phyloP scores from a whole-genome alignment of 176 grass and related monocot genomes.

The Oryza rufipogon region DNA sequence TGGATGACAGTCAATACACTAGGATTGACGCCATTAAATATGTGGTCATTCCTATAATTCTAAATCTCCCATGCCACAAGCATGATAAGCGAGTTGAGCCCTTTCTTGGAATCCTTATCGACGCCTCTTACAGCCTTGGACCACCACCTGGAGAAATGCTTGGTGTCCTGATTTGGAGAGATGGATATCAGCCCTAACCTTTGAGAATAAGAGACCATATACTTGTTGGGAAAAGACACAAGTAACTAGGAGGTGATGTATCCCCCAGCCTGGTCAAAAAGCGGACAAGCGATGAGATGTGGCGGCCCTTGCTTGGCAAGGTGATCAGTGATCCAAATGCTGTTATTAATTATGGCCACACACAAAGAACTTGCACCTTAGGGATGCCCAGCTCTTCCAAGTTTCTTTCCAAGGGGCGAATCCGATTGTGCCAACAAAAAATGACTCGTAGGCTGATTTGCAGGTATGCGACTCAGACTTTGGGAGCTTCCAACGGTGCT shows the following conservation, averaged over 20 bases:
- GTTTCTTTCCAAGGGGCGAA: too few relatives aligned
- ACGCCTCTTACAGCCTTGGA: neutral
- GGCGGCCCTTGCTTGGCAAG: too few relatives aligned
- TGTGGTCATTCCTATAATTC: neutral
- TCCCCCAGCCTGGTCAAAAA: neutral
- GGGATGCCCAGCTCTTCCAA: too few relatives aligned
- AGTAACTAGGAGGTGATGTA: neutral
- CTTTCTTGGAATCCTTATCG: neutral
- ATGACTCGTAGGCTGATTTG: too few relatives aligned
- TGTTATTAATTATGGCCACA: too few relatives aligned
- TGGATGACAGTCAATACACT: neutral
- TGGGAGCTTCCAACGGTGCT: too few relatives aligned
- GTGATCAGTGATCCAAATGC: too few relatives aligned
- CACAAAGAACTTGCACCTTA: too few relatives aligned
- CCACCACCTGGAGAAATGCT: neutral
- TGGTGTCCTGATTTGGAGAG: neutral
- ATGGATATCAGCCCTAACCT: neutral
- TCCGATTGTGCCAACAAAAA: too few relatives aligned
- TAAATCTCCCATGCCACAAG: neutral
- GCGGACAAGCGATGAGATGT: too few relatives aligned
- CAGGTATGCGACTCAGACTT: too few relatives aligned
- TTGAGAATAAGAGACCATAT: neutral
- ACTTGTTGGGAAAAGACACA: neutral
- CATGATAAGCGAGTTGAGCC: neutral
- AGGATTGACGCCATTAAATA: neutral